Base-by-base conservation (phyloP, 1,284 basidiomycete genomes). In the Cystobasidium sp. region DNA sequence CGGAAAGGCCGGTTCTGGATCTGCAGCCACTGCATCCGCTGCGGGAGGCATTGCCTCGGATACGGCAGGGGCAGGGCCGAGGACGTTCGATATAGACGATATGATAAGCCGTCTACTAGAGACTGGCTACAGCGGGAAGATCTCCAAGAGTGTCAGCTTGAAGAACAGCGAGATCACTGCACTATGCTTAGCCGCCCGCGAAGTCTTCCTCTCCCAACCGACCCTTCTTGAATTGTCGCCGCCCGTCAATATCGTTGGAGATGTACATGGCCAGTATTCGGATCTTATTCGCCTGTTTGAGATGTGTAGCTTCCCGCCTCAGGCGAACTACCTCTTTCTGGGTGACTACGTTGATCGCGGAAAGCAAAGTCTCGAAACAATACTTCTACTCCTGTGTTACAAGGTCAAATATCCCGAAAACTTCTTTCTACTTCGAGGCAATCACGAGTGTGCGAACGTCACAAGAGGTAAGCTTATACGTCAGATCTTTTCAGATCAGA, bases 381-480 rank as follows among this genome's bases (percentile, higher is more conserved):
- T 99, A 80, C 88, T 98, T 41, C 88, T 99, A 61, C 86, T 99
- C 46, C 86, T 99, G 47, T 98, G 95, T 84, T 99, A 99, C 88
- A 99, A 99, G 78, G 82, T 83, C 86, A 99, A 99, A 85, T 99
- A 96, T 84, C 97, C 97, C 2, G 97, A 99, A 85, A 99, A 99
- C 86, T 99, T 99, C 85, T 99, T 99, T 86, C 86, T 99, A 43
- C 85, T 99, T 61, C 88, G 97, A 79, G 97, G 97, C 61, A 99
- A 99, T 83, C 97, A 99, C 84, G 97, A 99, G 85, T 99, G 97
- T 82, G 97, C 97, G 58, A 98, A 97, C 81, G 95, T 99, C 73
- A 99, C 96, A 65, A 87, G 97, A 88, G 94, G 94, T 94, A 79
- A 80, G 86, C 84, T 52, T 68, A 75, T 53, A 56, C 31, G 31